Base-by-base conservation (phyloP, 1,139 yeast genomes). In the Cylindricascospora bacillispora region DNA sequence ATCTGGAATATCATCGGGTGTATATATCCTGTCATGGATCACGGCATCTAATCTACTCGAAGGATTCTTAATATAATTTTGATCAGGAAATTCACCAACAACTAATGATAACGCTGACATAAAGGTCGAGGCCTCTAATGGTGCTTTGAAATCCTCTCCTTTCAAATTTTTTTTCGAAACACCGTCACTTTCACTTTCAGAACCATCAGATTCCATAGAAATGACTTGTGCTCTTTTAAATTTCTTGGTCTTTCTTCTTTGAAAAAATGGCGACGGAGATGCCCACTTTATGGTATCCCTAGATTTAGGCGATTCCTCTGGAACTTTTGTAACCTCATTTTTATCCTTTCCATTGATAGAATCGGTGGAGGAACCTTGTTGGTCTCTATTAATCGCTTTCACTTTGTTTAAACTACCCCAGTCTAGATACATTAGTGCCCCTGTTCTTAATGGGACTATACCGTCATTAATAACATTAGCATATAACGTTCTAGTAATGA, bases 1-100 rank as follows among this genome's bases (percentile, higher is more conserved):
- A 15, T 67, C 66, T 2, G 94, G 94, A 2, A 79, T 54, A 42
- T 77, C 80, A 3, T 62, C 55, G 35, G 73, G 79, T 22, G 58
- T 62, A 53, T 89, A 89, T 15, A 72, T 60, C 41, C 77, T 72
- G 49, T 89, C 98, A 52, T 89, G 98, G 42, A 89, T 43, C 58
- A 82, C 73, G 1, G 70, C 65, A 21, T 67, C 68, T 4, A 65
- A 63, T 23, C 94, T 60, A 1, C 59, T 36, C 0, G 51, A 54
- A 0, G 78, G 93, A 37, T 70, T 62, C 13, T 67, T 69, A 11
- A 89, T 67, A 50, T 70, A 89, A 33, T 67, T 67, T 34, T 67
- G 56, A 0, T 82, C 62, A 0, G 98, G 98, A n/a, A 78, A 57
- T 1, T 95, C 93, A 0, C 97, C 94, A 7, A 80, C 55, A 4